phyloP scores from a whole-genome alignment of 768 basidiomycete species.

The Trametes punicea region DNA sequence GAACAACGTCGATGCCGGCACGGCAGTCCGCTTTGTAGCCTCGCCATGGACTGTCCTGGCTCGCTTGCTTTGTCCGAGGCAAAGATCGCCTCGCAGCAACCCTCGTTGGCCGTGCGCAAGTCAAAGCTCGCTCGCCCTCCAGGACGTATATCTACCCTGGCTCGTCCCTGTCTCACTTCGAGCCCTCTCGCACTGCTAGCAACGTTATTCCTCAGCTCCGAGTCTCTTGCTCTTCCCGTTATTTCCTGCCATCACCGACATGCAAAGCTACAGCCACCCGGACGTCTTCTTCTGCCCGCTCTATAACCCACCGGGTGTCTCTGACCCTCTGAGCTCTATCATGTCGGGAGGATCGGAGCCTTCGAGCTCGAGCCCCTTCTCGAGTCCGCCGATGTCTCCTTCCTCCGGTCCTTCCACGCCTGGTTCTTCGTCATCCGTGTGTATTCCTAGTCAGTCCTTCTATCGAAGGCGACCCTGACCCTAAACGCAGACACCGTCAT shows the following conservation, averaged over 20 bases:
- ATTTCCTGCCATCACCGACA: neutral
- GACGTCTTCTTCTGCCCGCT: conserved; percentile 19
- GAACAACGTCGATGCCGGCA: too few relatives aligned
- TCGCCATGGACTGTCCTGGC: neutral
- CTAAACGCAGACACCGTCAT: neutral
- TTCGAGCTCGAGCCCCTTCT: neutral
- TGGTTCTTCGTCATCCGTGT: conserved; percentile 5
- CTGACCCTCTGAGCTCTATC: conserved; percentile 10
- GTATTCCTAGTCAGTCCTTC: neutral
- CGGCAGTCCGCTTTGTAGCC: conserved; percentile 7
- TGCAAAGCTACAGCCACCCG: conserved; percentile 18
- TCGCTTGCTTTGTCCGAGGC: conserved; percentile 6
- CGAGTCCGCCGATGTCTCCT: neutral
- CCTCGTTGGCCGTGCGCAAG: neutral
- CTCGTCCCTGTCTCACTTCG: neutral
- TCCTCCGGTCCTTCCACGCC: neutral
- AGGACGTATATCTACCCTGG: conserved; percentile 3
- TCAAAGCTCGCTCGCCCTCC: conserved; percentile 7
- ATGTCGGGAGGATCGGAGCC: conserved; percentile 5
- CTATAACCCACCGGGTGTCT: conserved; percentile 15
- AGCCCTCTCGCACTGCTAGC: neutral
- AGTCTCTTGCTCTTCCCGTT: neutral
- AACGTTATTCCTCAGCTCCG: neutral
- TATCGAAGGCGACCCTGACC: neutral
- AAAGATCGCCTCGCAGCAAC: neutral